A percentile compares a stretch with the other conserved stretches of the same genome.
Evolutionary conservation across 2,329 filamentous ascomycete genomes (phyloP).

Genomic region (Fusarium udum): DNA sequence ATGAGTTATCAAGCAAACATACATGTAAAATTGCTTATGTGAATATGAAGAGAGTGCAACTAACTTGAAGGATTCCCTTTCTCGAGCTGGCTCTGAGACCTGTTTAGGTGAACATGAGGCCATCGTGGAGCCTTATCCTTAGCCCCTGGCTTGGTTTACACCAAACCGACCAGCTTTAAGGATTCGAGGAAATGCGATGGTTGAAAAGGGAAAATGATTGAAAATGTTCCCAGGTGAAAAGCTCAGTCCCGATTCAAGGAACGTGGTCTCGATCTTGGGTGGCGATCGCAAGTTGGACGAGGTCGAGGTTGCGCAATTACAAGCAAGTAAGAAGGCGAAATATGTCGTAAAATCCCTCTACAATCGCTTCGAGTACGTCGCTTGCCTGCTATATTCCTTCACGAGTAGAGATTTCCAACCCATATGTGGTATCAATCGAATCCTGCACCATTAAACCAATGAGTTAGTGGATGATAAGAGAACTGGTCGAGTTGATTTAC

Average conservation of each 20-base stretch:
- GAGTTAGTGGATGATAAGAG: neutral
- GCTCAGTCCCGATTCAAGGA: neutral
- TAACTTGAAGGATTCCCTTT: conserved; percentile 31
- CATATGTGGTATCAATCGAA: neutral
- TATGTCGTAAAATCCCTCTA: neutral
- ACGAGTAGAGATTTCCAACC: neutral
- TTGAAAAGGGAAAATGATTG: neutral
- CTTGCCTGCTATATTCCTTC: neutral
- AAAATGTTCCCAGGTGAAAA: neutral
- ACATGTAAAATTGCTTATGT: neutral
- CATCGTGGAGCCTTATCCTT: neutral
- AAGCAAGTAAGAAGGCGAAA: neutral
- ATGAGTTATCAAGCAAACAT: neutral
- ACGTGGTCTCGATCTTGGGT: neutral
- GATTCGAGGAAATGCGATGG: neutral
- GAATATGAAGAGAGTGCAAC: neutral
- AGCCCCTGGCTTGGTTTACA: neutral
- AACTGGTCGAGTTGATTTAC: neutral
- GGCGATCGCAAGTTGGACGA: neutral
- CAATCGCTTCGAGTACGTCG: neutral
- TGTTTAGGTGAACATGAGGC: conserved; percentile 4
- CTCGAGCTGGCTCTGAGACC: conserved; percentile 25
- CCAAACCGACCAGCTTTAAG: neutral
- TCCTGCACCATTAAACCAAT: neutral
- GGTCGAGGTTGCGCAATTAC: neutral